Base-by-base conservation (phyloP, 208 protist species). In the Naegleria gruberi region DNA sequence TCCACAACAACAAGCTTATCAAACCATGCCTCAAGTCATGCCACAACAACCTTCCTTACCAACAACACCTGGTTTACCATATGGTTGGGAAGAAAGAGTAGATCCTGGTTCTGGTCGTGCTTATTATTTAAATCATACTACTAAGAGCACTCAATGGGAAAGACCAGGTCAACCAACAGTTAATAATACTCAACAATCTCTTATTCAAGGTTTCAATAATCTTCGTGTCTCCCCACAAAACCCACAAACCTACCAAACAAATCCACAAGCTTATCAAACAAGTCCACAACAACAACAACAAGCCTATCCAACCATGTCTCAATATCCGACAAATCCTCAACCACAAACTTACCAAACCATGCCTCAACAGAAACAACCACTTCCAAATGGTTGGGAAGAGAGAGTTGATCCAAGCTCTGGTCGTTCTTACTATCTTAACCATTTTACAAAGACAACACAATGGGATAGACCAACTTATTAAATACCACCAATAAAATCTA, bases 101-200 rank as follows among this genome's bases (percentile, higher is more conserved):
- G 87, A 89, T 19, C 87, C 40, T n/a, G 19, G 30, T 44, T 37
- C 87, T 82, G 87, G 87, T 37, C 0, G 37, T 30, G 8, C 15
- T n/a, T 89, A 73, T 44, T 89, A 40, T 30, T 30, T 89, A 23
- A 40, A 89, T 46, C 87, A 89, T 30, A 82, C 57, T 15, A 89
- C 46, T 15, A 89, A 89, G 17, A 89, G 4, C 19, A 73, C 44
- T 30, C 57, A 81, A 15, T 89, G 87, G 87, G 34, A 82, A 8
- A 34, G 30, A 15, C 74, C 74, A 40, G 23, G 51, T 65, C 51
- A 65, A 10, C n/a, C n/a, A 23, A 65, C 23, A 10, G 74, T 65
- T 10, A 23, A 65, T 19, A 65, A 65, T 65, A 10, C 51, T 30
- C 15, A 65, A 3, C 15, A 30, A 30, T 3, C 15, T 65, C 30